These are phyloP conservation scores for Psilocybe sp. DNA, from an alignment of 768 basidiomycete species.

Conservation along the genomic window DNA sequence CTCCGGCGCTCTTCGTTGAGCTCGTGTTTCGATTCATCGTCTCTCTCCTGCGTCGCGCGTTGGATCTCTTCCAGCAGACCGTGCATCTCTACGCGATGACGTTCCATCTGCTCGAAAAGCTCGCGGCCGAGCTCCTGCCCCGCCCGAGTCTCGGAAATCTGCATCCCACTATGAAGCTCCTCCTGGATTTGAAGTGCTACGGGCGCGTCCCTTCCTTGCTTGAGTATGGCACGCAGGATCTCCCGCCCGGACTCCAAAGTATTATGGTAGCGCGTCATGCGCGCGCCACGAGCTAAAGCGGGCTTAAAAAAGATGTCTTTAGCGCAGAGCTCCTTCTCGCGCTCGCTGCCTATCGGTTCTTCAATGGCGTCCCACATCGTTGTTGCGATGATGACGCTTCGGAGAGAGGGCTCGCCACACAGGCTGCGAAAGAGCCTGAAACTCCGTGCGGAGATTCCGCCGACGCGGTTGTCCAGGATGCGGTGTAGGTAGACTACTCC, in stretches of 20 bases:
- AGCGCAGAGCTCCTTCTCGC: conserved; percentile 42
- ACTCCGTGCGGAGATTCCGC: conserved; percentile 48
- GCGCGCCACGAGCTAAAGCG: conserved; percentile 47
- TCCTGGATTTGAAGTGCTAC: conserved; percentile 49
- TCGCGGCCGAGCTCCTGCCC: conserved; percentile 51
- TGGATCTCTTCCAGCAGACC: conserved; percentile 46
- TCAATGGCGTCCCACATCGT: conserved; percentile 51
- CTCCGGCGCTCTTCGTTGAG: conserved; percentile 10
- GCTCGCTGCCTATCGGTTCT: conserved; percentile 31
- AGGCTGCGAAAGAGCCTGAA: conserved; percentile 51
- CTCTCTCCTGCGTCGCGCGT: conserved; percentile 16
- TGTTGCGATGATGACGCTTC: conserved; percentile 50
- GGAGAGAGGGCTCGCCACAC: conserved; percentile 47
- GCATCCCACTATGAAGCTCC: conserved; percentile 47
- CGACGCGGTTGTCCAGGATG: conserved; percentile 49
- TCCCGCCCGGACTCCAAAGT: conserved; percentile 36
- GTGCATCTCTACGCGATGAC: conserved; percentile 46
- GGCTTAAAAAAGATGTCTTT: conserved; percentile 49
- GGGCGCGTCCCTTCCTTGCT: conserved; percentile 27
- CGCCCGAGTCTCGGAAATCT: conserved; percentile 50
- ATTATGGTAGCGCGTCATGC: conserved; percentile 38
- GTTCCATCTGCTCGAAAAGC: conserved; percentile 41
- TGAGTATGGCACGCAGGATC: conserved; percentile 40
- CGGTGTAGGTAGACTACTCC: conserved; percentile 57
- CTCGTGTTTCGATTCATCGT: conserved; percentile 19